Evolutionary conservation across 192 early-diverging fungal genomes (phyloP), one percentile per base, ranked within the genome.

Genomic region (Phycomyces blakesleeanus): DNA sequence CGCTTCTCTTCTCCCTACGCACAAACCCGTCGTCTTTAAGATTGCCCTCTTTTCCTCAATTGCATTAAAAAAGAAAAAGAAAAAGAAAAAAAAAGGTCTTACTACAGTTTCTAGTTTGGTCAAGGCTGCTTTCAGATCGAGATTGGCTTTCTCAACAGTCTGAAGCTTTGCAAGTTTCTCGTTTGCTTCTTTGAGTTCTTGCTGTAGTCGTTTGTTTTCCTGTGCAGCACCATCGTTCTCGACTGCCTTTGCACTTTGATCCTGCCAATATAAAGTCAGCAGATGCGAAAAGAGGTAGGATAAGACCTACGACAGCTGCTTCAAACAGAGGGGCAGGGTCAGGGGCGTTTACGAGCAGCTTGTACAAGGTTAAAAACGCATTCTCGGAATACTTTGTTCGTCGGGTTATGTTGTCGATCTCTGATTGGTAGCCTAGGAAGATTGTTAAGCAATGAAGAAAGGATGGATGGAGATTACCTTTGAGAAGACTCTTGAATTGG

Each of bases 331-430:
- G 85, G 10, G 82, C 80, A 0, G 94, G 94, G 76, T 96, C 92
- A 0, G 93, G 92, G 10, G 88, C 91, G 41, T 91, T 87, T 38
- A 87, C 85, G 6, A 94, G 76, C 34, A 85, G 62, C 62, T 90
- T 89, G 78, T 94, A 95, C 50, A 94, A 67, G 20, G 79, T 78
- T 26, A 97, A 77, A 64, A 94, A 97, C 16, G 83, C 82, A 47
- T 84, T 87, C 56, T 95, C 89, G 26, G 95, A 87, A 24, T 75
- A 80, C 76, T 95, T 95, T 51, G 90, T 87, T 41, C 94, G 73
- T 64, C 86, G 87, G 10, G 92, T 93, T 53, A 98, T 81, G 20
- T 73, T 71, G 70, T 98, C 95, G 59, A 98, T 98, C 74, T 98
- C 95, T 59, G 79, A 77, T 73, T 97, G 95, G 71, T 97, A 97